Evolutionary conservation across 2,329 filamentous ascomycete genomes (phyloP), one percentile per base, ranked within the genome.

Genomic region (Helotiales sp.): DNA sequence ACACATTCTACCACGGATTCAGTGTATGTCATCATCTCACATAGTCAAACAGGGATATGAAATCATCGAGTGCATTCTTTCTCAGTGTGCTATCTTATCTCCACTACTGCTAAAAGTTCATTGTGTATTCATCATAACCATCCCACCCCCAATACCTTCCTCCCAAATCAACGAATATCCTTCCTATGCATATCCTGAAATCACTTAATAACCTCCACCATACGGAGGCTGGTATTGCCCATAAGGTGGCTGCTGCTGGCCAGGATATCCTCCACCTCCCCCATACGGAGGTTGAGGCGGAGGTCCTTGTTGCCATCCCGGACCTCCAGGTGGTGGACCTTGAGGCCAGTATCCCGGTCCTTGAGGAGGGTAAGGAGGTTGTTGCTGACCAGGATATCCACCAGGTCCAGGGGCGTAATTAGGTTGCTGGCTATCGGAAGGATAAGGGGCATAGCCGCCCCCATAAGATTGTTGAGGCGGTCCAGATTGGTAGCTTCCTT

Each of bases 401-500:
- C n/a, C 24, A 15, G 19, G 34, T 7, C 38, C 42, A n/a, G n/a
- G n/a, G 24, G 30, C 50, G 19, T 42, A 38, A 6, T 38, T 36
- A 19, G 33, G 38, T 29, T 62, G 49, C 24, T 55, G 48, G 34
- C 36, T 30, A 1, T 50, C 53, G 22, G 48, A 55, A 30, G 54
- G 51, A 25, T 52, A 29, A 27, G 49, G 55, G 15, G 53, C 50
- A 25, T 55, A 59, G 24, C 27, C 36, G 9, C 55, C 55, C 10
- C 46, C 46, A 44, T 53, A 49, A 17, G 47, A 31, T 7, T 42
- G 50, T 17, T 58, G 56, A 24, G 58, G 54, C n/a, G 63, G 54
- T 8, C 61, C 60, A 22, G 53, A 52, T 29, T 66, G 60, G 36
- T 66, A 67, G 12, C 33, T 29, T 49, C 62, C 62, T 54, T 60